Evolutionary conservation across 306 rosid species (phyloP).

Genomic region (Delonix regia): DNA sequence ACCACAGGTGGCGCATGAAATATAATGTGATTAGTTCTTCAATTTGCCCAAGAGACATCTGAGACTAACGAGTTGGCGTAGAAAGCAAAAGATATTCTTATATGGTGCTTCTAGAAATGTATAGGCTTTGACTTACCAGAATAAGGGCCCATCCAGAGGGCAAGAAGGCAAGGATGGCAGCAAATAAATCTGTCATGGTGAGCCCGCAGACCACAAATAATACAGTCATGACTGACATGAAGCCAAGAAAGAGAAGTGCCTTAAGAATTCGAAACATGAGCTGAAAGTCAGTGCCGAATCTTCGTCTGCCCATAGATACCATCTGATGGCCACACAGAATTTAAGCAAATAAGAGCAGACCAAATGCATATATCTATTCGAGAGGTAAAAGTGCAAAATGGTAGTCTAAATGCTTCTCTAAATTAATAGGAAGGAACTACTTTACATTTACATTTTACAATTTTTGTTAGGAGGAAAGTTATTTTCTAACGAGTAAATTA

Average conservation of each 20-base stretch:
- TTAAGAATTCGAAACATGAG: conserved; percentile 91
- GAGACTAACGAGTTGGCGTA: conserved; percentile 9
- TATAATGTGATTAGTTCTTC: conserved; percentile 1
- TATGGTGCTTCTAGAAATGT: conserved; percentile 8
- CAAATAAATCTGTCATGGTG: conserved; percentile 83
- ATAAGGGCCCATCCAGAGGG: conserved; percentile 95
- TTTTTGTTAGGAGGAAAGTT: conserved; percentile 2
- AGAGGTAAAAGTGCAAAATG: not conserved
- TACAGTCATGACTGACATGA: conserved; percentile 89
- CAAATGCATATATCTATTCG: conserved; percentile 8
- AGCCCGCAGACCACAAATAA: conserved; percentile 84
- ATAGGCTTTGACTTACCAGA: conserved; percentile 61
- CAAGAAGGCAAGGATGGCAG: conserved; percentile 85
- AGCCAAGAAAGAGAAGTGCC: conserved; percentile 89
- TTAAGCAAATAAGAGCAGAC: conserved; percentile 26
- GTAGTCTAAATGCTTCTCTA: conserved; percentile 12
- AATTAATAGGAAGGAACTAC: conserved; percentile 2
- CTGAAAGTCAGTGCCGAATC: conserved; percentile 88
- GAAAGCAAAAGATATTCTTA: not conserved
- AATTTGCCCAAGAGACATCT: conserved; percentile 8
- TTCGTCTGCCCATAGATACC: conserved; percentile 92
- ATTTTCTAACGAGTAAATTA: not conserved
- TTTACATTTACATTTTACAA: not conserved
- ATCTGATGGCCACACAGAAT: conserved; percentile 54
- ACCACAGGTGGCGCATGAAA: not conserved